phyloP scores from a whole-genome alignment of 2,329 filamentous ascomycete genomes.

The Colletotrichum eremochloae region DNA sequence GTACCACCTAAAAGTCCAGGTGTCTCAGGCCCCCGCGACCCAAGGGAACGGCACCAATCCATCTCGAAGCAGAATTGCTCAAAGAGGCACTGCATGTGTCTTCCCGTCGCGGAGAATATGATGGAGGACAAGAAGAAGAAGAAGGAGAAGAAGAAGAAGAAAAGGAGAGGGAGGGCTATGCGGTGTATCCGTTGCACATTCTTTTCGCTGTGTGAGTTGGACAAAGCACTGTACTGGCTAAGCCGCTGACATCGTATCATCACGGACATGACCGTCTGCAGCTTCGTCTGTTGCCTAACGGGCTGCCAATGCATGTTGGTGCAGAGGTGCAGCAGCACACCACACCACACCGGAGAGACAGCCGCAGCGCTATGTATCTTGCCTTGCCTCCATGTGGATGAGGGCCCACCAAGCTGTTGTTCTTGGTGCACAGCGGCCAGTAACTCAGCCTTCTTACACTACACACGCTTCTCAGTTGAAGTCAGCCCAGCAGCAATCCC shows the following conservation, averaged over 20 bases:
- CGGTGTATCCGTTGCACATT: background rate
- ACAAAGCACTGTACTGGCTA: conserved; percentile 19
- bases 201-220: background rate
- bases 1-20: background rate
- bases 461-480: background rate
- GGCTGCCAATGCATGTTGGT: conserved; percentile 24
- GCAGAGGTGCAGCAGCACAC: conserved; percentile 8
- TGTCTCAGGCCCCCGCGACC: conserved; percentile 22
- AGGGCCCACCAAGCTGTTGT: background rate
- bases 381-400: background rate
- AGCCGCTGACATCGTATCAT: conserved; percentile 19
- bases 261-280: conserved; percentile 24
- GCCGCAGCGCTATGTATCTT: background rate
- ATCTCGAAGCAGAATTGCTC: background rate
- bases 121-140: no score
- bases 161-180: background rate
- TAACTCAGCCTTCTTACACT: background rate
- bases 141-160: no score
- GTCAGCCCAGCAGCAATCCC: background rate
- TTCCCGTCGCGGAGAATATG: no score
- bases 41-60: background rate
- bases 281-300: background rate
- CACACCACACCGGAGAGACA: conserved; percentile 5
- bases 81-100: no score
- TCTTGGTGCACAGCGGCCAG: background rate